Evolutionary conservation across 176 grass and related monocot genomes (phyloP).

Genomic region (Hordeum vulgare): DNA sequence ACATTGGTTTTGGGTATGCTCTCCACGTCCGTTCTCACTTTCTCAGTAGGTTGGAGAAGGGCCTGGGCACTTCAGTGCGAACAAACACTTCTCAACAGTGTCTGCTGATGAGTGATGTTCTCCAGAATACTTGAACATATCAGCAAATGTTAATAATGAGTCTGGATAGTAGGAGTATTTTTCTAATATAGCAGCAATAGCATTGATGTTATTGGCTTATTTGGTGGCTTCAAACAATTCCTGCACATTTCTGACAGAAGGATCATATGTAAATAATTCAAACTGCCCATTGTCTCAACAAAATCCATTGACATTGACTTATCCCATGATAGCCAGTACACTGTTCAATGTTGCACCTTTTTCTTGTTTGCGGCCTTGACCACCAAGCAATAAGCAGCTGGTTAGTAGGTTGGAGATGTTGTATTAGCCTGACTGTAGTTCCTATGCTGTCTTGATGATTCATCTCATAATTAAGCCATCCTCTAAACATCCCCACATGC

Average conservation of each 20-base stretch:
- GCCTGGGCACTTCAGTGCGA: constrained; percentile 86
- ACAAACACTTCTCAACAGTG: constrained; percentile 77
- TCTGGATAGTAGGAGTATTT: constrained; percentile 77
- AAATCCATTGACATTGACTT: constrained; percentile 76
- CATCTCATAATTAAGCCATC: too few relatives aligned
- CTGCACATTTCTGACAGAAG: constrained; percentile 55
- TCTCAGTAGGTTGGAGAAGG: too few relatives aligned
- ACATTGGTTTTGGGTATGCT: too few relatives aligned
- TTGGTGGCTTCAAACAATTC: constrained; percentile 88
- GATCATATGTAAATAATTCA: constrained; percentile 54
- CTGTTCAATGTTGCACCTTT: neutral
- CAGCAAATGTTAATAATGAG: constrained; percentile 84
- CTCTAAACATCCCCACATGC: too few relatives aligned
- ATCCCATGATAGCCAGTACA: constrained; percentile 71
- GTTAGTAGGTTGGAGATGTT: neutral
- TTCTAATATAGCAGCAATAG: constrained; percentile 62
- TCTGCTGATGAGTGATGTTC: constrained; percentile 82
- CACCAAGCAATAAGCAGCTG: neutral
- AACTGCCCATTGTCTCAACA: constrained; percentile 61
- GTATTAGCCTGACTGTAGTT: neutral
- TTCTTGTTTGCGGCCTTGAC: neutral
- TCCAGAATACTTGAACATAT: constrained; percentile 92
- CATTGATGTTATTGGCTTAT: constrained; percentile 85
- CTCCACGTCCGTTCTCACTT: too few relatives aligned
- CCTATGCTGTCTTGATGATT: neutral